Evolutionary conservation across 2,329 filamentous ascomycete species (phyloP).

Genomic region (Botrytis porri): DNA sequence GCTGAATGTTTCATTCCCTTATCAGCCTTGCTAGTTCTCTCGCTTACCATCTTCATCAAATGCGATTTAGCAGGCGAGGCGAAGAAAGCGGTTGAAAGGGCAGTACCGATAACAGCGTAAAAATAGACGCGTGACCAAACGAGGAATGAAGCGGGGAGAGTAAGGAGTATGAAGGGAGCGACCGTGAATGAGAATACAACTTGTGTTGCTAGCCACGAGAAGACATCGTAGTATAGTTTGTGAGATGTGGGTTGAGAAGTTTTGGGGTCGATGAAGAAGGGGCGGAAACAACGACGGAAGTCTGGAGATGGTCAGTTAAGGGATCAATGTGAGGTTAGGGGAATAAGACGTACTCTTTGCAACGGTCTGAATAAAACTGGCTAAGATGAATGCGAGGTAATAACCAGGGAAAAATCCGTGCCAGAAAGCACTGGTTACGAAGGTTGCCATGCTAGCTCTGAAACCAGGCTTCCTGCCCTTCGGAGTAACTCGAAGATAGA

Average conservation of each 20-base stretch:
- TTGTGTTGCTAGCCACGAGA: constrained; percentile 74
- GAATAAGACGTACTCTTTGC: constrained; percentile 74
- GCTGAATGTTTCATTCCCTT: constrained; percentile 45
- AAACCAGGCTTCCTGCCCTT: constrained; percentile 96
- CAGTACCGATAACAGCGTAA: constrained; percentile 71
- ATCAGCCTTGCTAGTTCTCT: constrained; percentile 47
- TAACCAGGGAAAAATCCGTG: constrained; percentile 98
- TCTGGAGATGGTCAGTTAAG: constrained; percentile 50
- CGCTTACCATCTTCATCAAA: constrained; percentile 57
- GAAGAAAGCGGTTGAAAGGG: constrained; percentile 69
- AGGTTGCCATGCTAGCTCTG: constrained; percentile 88
- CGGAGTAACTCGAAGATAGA: constrained; percentile 92
- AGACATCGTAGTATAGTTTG: constrained; percentile 85
- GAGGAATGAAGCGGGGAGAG: constrained; percentile 64
- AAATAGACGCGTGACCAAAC: constrained; percentile 89
- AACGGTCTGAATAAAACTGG: constrained; percentile 85
- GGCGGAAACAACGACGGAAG: constrained; percentile 82
- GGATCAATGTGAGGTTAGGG: not conserved
- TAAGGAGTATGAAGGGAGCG: constrained; percentile 81
- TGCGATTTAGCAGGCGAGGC: constrained; percentile 68
- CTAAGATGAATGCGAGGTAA: constrained; percentile 85
- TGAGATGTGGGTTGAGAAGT: constrained; percentile 63
- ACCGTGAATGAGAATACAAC: constrained; percentile 79
- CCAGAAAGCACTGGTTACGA: constrained; percentile 93
- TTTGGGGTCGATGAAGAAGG: constrained; percentile 83